Conservation (phyloP, 2,329 filamentous ascomycete genomes). For the Diaporthe citrichinensis region DNA sequence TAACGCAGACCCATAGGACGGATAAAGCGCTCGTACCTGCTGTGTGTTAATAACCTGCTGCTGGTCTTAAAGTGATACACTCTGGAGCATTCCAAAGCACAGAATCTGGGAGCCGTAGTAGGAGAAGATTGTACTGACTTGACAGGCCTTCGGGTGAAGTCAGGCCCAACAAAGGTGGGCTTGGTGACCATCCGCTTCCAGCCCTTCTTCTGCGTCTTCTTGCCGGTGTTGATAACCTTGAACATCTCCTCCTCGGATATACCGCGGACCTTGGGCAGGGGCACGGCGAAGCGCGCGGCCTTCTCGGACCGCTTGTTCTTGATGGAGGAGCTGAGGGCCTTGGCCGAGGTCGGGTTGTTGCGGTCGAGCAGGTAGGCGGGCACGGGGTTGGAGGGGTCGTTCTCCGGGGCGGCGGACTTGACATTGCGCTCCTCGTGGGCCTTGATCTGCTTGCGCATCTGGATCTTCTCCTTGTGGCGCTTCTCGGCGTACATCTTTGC, state of each 20-base stretch:
- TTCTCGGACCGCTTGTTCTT: conserved; percentile 97
- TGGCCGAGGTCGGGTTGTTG: conserved; percentile 58
- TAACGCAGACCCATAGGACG: conserved; percentile 64
- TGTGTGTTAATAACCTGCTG: neutral
- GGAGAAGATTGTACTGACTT: neutral
- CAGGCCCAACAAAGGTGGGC: conserved; percentile 89
- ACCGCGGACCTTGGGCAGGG: conserved; percentile 92
- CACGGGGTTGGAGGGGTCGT: conserved; percentile 85
- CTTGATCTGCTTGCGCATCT: conserved; percentile 95
- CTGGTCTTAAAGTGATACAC: no score
- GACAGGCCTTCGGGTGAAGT: conserved; percentile 74
- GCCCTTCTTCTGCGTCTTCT: conserved; percentile 87
- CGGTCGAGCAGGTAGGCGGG: conserved; percentile 96
- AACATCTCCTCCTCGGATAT: conserved; percentile 99
- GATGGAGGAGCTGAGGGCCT: conserved; percentile 77
- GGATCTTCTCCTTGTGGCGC: conserved; percentile 97
- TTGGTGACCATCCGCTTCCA: conserved; percentile 79
- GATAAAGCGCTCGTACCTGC: conserved; percentile 68
- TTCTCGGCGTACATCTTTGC: conserved; percentile 96
- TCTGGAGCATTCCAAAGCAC: neutral
- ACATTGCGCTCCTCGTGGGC: conserved; percentile 96
- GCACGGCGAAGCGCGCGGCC: conserved; percentile 92
- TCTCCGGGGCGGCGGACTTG: conserved; percentile 84
- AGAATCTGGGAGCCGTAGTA: no score
- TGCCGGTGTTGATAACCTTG: conserved; percentile 87